Percentiles rank a stretch among this genome's conserved stretches.
Evolutionary conservation across 768 basidiomycete genomes (phyloP).

Genomic region (Sporobolomyces pararoseus): DNA sequence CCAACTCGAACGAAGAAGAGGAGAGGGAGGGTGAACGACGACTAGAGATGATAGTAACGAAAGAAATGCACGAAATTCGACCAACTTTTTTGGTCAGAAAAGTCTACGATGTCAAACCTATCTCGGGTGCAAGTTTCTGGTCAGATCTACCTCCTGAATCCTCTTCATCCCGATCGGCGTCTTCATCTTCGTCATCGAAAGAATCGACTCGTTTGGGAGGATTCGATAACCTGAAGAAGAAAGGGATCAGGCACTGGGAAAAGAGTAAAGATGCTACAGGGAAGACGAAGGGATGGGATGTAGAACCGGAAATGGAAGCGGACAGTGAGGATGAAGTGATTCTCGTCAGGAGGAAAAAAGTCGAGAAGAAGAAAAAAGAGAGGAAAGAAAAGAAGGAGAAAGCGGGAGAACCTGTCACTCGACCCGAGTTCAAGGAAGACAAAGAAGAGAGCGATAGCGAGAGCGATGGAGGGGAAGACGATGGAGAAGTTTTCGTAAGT

Average conservation of each 20-base stretch:
- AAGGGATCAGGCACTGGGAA: not conserved
- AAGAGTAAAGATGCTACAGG: too few species aligned
- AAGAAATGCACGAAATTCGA: not conserved
- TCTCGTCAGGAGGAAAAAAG: constrained; percentile 6
- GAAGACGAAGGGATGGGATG: constrained; percentile 25
- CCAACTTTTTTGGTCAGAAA: constrained; percentile 31
- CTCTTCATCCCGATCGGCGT: too few species aligned
- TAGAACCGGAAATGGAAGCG: constrained; percentile 30
- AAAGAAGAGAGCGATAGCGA: constrained; percentile 31
- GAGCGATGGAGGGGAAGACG: constrained; percentile 45
- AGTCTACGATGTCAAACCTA: constrained; percentile 40
- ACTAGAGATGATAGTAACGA: too few species aligned
- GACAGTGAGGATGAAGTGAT: constrained; percentile 38
- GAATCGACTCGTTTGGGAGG: not conserved
- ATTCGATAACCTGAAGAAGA: not conserved
- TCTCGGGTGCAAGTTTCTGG: constrained; percentile 25
- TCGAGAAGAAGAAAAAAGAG: not conserved
- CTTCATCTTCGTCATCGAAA: too few species aligned
- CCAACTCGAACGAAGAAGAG: not conserved
- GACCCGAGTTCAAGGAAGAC: not conserved
- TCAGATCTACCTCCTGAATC: too few species aligned
- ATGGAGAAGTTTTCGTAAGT: constrained; percentile 49
- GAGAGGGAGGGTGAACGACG: not conserved
- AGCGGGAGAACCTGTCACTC: not conserved
- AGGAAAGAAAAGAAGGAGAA: not conserved